These are phyloP conservation scores for Xerocomellus chrysenteron DNA, from an alignment of 768 basidiomycete species.

Conservation along the genomic window DNA sequence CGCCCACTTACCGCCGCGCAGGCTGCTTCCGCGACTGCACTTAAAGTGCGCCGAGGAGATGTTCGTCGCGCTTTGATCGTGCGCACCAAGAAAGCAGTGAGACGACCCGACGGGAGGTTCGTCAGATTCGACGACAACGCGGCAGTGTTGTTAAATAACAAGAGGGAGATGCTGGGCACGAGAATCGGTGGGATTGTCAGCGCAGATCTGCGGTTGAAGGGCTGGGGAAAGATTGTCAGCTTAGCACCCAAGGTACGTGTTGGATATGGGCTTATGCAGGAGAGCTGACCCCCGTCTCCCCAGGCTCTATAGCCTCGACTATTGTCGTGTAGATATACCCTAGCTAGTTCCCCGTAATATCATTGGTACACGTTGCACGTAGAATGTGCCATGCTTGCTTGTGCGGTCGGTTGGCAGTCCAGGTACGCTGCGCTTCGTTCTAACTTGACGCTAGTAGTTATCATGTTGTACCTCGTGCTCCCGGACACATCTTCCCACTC, in stretches of 20 bases:
- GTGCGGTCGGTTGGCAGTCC: too few species aligned
- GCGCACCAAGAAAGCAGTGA: constrained; percentile 82
- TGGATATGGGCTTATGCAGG: not conserved
- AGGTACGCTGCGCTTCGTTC: too few species aligned
- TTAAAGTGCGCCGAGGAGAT: constrained; percentile 92
- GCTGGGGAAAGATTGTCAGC: constrained; percentile 93
- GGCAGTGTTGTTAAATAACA: constrained; percentile 90
- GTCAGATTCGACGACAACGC: constrained; percentile 97
- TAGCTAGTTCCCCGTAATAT: not conserved
- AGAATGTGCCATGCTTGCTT: too few species aligned
- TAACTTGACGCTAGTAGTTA: too few species aligned
- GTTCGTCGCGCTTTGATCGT: constrained; percentile 96
- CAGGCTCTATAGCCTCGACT: constrained; percentile 19
- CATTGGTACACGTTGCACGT: not conserved
- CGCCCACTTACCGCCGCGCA: constrained; percentile 72
- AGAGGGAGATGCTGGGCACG: constrained; percentile 93
- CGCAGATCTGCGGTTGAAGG: constrained; percentile 84
- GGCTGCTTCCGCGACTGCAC: constrained; percentile 68
- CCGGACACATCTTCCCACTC: not conserved
- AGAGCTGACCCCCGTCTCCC: not conserved
- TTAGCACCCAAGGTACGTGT: constrained; percentile 79
- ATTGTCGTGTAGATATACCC: constrained; percentile 13
- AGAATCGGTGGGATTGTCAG: constrained; percentile 93
- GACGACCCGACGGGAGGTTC: constrained; percentile 83
- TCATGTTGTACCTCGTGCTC: too few species aligned